Evolutionary conservation across 139 green algal genomes (phyloP).

Genomic region (Chlorella sp.): DNA sequence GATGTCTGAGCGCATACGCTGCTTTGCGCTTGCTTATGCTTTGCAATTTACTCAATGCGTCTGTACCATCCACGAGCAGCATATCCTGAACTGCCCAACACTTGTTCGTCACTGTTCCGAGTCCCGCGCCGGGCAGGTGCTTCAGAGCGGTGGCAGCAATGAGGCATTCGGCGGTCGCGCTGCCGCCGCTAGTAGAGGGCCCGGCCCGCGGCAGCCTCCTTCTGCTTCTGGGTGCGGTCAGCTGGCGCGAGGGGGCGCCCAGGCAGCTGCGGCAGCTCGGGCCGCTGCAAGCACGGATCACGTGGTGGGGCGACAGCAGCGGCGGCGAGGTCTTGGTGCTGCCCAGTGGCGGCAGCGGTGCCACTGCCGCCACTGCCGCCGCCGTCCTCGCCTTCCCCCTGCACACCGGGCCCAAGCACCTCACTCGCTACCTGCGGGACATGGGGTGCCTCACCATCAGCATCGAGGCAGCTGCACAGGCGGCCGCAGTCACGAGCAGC

Average conservation of each 20-base stretch:
- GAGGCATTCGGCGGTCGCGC: neutral
- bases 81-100: no score
- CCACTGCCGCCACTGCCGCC: neutral
- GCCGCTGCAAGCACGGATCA: neutral
- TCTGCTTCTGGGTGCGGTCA: neutral
- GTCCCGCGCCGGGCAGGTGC: no score
- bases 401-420: slow-evolving; percentile 21
- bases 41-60: neutral
- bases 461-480: neutral
- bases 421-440: slow-evolving; percentile 4
- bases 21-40: neutral
- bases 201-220: neutral
- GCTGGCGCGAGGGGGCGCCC: neutral
- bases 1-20: neutral
- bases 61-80: no score
- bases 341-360: neutral
- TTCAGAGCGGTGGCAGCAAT: neutral
- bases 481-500: neutral
- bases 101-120: neutral
- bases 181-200: slow-evolving; percentile 16
- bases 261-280: neutral
- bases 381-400: neutral
- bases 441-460: slow-evolving; percentile 15
- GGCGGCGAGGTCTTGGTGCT: slow-evolving; percentile 6
- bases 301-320: slow-evolving; percentile 17